Evolutionary conservation across 2,329 filamentous ascomycete genomes (phyloP), one percentile per base, ranked within the genome.

Genomic region (Leptographium procerum): DNA sequence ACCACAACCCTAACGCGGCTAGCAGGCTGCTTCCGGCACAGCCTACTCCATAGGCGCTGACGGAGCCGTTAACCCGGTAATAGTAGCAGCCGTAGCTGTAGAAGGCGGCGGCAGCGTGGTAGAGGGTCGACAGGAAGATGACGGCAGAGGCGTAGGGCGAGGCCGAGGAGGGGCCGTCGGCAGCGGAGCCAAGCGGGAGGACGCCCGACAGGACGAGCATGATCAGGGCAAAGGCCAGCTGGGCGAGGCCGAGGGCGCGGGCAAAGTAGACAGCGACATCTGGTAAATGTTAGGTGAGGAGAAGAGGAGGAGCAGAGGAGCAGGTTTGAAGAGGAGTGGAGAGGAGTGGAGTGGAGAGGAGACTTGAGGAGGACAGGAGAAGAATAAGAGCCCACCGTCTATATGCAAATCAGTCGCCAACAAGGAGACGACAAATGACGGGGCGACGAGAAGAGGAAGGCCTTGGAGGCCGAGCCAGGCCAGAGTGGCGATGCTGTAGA

Each of bases 251-350:
- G 1, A 90, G 78, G 31, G 79, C 82, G 48, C 88, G 86, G 56
- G 83, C 83, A 69, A 91, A 85, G 77, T 92, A 92, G 58, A 81
- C 72, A 70, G 91, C 87, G 34, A 89, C 75, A 28, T 72, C 84
- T 82, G 63, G 55, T 1, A 40, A 26, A 8, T 9, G 43, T 22
- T 45, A 48, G 51, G 31, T n/a, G 11, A 51, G 19, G n/a, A 43
- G 34, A 5, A 19, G 26, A 47, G 13, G 19, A 26, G n/a, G 36
- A 26, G 26, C 45, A 48, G 24, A 33, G n/a, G n/a, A n/a, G n/a
- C n/a, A n/a, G n/a, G n/a, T n/a, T n/a, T n/a, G n/a, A n/a, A n/a
- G n/a, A n/a, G n/a, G n/a, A n/a, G n/a, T n/a, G n/a, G n/a, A 24
- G 40, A 43, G 11, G 9, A 36, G 34, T 3, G 9, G 16, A 14